Evolutionary conservation across 2,329 filamentous ascomycete species (phyloP).

Genomic region (Trichoderma arundinaceum): DNA sequence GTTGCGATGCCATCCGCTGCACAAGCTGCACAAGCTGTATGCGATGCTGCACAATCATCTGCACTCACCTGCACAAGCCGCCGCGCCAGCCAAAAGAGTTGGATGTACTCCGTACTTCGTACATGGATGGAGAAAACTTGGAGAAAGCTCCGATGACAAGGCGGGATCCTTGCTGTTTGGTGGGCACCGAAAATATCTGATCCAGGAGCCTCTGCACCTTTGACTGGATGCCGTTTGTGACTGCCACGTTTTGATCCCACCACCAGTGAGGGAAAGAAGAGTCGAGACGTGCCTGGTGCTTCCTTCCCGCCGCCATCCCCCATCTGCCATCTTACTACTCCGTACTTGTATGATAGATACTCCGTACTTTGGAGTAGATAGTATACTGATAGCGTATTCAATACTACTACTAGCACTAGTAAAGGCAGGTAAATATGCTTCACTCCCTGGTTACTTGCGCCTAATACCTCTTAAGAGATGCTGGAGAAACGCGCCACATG

Average conservation of each 20-base stretch:
- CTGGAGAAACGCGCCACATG: background rate
- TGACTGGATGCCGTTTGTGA: constrained; percentile 18
- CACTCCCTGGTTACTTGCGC: background rate
- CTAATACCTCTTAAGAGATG: background rate
- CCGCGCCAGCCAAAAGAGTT: background rate
- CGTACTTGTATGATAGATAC: too few relatives aligned
- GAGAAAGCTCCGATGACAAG: constrained; percentile 18
- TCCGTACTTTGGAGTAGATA: too few relatives aligned
- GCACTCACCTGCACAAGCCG: constrained; percentile 11
- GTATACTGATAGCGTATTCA: too few relatives aligned
- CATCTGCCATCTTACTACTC: background rate
- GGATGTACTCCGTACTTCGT: too few relatives aligned
- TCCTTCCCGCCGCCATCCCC: background rate
- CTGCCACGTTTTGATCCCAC: constrained; percentile 26
- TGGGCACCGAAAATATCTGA: constrained; percentile 6
- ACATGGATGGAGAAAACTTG: constrained; percentile 15
- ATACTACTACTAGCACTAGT: background rate
- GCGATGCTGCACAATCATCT: constrained; percentile 14
- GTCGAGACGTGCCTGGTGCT: background rate
- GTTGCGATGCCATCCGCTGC: constrained; percentile 4
- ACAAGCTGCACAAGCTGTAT: constrained; percentile 1
- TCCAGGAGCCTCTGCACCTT: constrained; percentile 19
- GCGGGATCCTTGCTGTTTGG: constrained; percentile 22
- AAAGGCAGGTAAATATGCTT: constrained; percentile 5
- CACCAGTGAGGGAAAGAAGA: constrained; percentile 1